A percentile compares a stretch with the other conserved stretches of the same genome.
phyloP scores from a whole-genome alignment of 2,329 filamentous ascomycete genomes.

The Fusarium clavum region DNA sequence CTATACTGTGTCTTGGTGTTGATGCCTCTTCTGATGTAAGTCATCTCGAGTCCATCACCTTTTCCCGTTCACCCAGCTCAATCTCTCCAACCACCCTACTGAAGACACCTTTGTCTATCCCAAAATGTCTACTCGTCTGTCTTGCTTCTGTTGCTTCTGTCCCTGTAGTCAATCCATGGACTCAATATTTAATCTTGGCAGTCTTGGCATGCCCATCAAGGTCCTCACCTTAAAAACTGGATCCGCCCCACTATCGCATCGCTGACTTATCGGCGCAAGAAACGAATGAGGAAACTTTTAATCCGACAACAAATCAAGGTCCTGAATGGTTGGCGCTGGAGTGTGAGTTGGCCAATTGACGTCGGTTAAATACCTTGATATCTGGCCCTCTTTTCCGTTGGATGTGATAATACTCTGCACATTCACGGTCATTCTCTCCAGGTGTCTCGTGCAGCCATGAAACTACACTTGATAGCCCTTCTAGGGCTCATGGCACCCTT shows the following conservation, averaged over 20 bases:
- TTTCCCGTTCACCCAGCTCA: fast-evolving
- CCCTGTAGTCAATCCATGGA: conserved; percentile 11
- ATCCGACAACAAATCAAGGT: background rate
- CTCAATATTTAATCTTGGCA: conserved; percentile 28
- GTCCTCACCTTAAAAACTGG: conserved; percentile 43
- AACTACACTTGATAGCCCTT: conserved; percentile 8
- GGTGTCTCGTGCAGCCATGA: conserved; percentile 12
- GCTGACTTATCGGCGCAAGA: background rate
- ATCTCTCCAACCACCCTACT: fast-evolving
- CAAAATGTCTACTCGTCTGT: background rate
- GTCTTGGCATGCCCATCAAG: conserved; percentile 42
- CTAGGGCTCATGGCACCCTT: conserved; percentile 11
- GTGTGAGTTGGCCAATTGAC: background rate
- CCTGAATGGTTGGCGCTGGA: background rate
- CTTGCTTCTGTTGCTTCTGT: background rate
- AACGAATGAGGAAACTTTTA: conserved; percentile 16
- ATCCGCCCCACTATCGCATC: conserved; percentile 10
- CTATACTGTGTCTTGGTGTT: background rate
- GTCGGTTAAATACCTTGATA: conserved; percentile 3
- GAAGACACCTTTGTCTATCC: no score
- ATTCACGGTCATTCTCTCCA: background rate
- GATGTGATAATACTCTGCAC: background rate
- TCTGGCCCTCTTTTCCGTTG: background rate
- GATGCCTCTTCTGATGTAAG: background rate
- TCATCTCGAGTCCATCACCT: background rate